Evolutionary conservation across 164 flowering plant genomes (phyloP), one percentile per base, ranked within the genome.

Genomic region (Stephania cephalantha): DNA sequence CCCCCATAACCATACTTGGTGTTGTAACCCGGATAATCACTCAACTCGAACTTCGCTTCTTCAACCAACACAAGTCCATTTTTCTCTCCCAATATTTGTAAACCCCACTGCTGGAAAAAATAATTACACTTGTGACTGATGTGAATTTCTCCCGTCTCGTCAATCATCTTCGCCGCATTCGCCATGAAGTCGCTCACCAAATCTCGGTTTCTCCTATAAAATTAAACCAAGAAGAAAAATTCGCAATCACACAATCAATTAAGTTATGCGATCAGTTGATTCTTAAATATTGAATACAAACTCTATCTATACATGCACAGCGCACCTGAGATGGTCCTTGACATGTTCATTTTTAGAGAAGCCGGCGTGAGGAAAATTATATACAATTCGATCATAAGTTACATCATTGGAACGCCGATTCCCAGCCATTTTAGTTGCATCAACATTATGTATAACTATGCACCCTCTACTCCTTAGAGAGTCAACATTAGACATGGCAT

Each of bases 361-460:
- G 25, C 53, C 69, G n/a, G 52, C 73, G 2, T n/a, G 35, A 20
- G 91, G 88, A 42, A 88, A 88, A 77, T 88, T 77, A 12, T 58
- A 77, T 7, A 77, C 48, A 12, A 77, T 77, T 35, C 75, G 50
- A 22, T 76, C 73, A 17, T 61, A 76, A 12, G 0, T 20, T 11
- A 8, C 17, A 9, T 10, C 25, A 11, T 8, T 6, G 9, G 58
- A 42, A 7, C 9, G 10, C 5, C 5, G 1, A 70, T 71, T 15
- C 7, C 30, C 8, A 15, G 61, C 68, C 78, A 76, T 76, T 22
- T 7, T 10, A 30, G 73, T 71, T 1, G 73, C 74, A 46, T 76
- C 74, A 6, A 71, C 12, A 0, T 35, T 22, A 70, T 70, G 68
- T 15, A 58, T 12, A 25, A 76, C 58, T 2, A 6, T 71, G 6